Base-by-base conservation (phyloP, 306 rosid genomes). In the Carpinus viminea region DNA sequence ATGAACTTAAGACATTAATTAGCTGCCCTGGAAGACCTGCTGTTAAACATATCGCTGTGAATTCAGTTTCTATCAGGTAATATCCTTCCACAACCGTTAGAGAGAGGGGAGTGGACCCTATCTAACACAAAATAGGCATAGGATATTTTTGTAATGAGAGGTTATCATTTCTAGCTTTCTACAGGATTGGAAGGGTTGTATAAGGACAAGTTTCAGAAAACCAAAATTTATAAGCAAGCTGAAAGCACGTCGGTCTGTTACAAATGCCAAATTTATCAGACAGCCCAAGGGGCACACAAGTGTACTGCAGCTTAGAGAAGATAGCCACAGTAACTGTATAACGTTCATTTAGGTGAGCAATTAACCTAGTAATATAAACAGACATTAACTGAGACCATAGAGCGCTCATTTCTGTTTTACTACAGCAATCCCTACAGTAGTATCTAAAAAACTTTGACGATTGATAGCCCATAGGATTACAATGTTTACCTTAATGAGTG, bases 401-500 rank as follows among this genome's bases (percentile, higher is more conserved):
- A 26, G 20, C 15, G 4, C 24, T 38, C 17, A 54, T 45, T 51
- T 55, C 45, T 16, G 61, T 78, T 73, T 75, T 4, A 41, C n/a
- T 28, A 24, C 48, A 53, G 73, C 28, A 50, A 3, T 54, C 68
- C 15, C 59, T 5, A 2, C 2, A 3, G 24, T 38, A 59, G 69
- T 41, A 76, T 72, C 64, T n/a, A 72, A 31, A 71, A 72, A 31
- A 62, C 12, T 55, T 45, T 59, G 31, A 74, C n/a, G 13, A 68
- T 4, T 45, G 12, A 61, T 69, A 83, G 51, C 24, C 20, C 46
- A 9, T 36, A 21, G 52, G 55, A 41, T 70, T 7, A 18, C 46
- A 20, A 60, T 2, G 72, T 55, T 54, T 75, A 88, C 98, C 97
- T 94, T 92, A 45, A 92, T 87, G 75, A 94, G 92, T 2, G 83